Evolutionary conservation across 2,329 filamentous ascomycete genomes (phyloP), one percentile per base, ranked within the genome.

Genomic region (Colletotrichum theobromicola): DNA sequence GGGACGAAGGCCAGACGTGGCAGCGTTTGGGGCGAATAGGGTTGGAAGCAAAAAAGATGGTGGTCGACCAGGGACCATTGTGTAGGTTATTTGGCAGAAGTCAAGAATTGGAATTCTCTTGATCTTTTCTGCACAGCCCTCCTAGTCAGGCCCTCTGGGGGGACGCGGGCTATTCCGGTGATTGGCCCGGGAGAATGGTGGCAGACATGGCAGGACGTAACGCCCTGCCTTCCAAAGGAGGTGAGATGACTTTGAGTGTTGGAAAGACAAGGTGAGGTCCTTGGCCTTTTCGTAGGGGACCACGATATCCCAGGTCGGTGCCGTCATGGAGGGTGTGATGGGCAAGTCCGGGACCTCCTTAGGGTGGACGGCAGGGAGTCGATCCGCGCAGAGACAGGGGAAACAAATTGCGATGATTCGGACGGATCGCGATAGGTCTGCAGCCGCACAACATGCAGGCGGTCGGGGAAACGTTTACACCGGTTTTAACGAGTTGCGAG

Each of bases 1-100:
- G 32, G 63, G 72, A 72, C 24, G 68, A 72, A 72, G 35, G 21
- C 26, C 62, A 63, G 32, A 75, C 69, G 60, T 37, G 28, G 34
- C 15, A 63, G 15, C 55, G 72, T 75, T 75, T 75, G 72, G 63
- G 72, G 72, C 72, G 28, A 63, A 72, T 53, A 72, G 46, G 57
- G 42, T 58, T 32, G 46, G 26, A 37, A 35, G 62, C 18, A 4
- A 62, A 30, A 50, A 32, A 18, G 57, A 18, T n/a, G 34, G 24
- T 13, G 18, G 26, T 34, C 18, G 28, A 72, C 62, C 6, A 30
- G 72, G 62, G 57, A 64, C 18, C 34, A 16, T 34, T 15, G 72
- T 53, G 57, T 37, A 63, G 57, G 34, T 46, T 57, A 62, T 57
- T 72, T 66, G 32, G 69, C 62, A 75, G 68, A 61, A 72, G 55